Evolutionary conservation across 441 rosid species (phyloP), one percentile per base, ranked within the genome.

Genomic region (Adansonia rubrostipa): DNA sequence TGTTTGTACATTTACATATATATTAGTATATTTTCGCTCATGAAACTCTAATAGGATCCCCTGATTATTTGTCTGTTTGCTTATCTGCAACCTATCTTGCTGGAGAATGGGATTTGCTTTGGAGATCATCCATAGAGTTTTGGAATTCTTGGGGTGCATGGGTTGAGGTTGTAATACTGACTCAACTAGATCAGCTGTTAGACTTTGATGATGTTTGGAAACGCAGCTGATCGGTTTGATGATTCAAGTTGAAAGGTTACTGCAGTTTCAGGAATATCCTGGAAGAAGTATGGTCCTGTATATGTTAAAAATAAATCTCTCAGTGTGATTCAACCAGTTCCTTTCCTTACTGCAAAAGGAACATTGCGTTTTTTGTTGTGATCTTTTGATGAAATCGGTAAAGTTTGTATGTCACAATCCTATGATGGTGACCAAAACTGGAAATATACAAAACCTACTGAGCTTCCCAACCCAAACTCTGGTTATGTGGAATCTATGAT

Each of bases 111-210:
- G 19, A 65, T 58, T 82, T 95, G 82, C 94, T 95, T 48, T 95
- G 98, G 63, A 96, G 97, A 84, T 92, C 98, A 71, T 95, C 98
- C 3, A 88, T 92, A 24, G 97, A 93, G 83, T 93, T 97, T 80
- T 95, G 97, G 98, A 93, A 95, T 73, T 93, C 98, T 71, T 93
- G 98, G 96, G 98, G 98, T 50, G 84, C 95, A n/a, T 93, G 97
- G 97, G 85, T 90, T 76, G 93, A 92, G 92, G 95, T 91, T 78
- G 58, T 77, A 36, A 67, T 78, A 42, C 76, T 56, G 24, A 47
- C 82, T 74, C 40, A 47, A 57, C 22, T 54, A 64, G 42, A n/a
- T 15, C 22, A 33, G 71, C 36, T 36, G 47, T 62, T 82, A 24
- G 42, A 40, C 66, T 48, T 33, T 54, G 66, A 22, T 78, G 48